Percentiles rank a stretch among this genome's conserved stretches.
Conservation (phyloP, 2,329 filamentous ascomycete genomes). For the Xylariomycetidae sp. region DNA sequence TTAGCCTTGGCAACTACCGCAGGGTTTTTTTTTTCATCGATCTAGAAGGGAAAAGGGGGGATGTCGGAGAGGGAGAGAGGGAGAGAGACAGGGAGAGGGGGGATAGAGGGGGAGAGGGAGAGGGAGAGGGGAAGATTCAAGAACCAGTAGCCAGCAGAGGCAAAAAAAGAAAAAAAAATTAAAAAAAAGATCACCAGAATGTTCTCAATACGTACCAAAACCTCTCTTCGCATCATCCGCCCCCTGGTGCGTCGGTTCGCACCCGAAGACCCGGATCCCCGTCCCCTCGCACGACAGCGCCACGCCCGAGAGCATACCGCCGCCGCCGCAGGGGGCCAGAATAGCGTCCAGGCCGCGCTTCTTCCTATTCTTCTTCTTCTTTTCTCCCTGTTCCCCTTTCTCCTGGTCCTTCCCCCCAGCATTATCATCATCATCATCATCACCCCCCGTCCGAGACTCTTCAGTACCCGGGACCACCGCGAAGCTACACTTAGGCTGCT, state of each 20-base stretch:
- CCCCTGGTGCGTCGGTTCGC: constrained; percentile 78
- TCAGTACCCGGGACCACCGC: neutral
- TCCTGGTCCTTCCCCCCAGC: constrained; percentile 8
- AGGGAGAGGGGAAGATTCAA: no score
- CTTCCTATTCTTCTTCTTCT: constrained; percentile 8
- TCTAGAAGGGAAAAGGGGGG: no score
- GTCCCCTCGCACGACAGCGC: constrained; percentile 72
- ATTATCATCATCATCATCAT: no score
- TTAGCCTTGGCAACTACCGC: no score
- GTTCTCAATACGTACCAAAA: no score
- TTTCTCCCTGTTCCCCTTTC: constrained; percentile 10
- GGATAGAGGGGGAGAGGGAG: no score
- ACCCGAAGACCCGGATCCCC: constrained; percentile 73
- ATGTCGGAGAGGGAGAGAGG: no score
- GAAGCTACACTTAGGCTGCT: neutral
- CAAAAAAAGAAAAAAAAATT: no score
- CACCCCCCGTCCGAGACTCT: neutral
- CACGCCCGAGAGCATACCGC: constrained; percentile 80
- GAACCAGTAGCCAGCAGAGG: no score
- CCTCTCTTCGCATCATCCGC: constrained; percentile 79
- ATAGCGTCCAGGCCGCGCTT: constrained; percentile 58
- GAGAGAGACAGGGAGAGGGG: no score
- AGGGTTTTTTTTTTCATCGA: no score
- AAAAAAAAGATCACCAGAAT: no score
- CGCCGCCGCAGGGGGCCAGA: constrained; percentile 80